These are phyloP conservation scores for Mycena pura DNA, from an alignment of 768 basidiomycete species.

Conservation along the genomic window DNA sequence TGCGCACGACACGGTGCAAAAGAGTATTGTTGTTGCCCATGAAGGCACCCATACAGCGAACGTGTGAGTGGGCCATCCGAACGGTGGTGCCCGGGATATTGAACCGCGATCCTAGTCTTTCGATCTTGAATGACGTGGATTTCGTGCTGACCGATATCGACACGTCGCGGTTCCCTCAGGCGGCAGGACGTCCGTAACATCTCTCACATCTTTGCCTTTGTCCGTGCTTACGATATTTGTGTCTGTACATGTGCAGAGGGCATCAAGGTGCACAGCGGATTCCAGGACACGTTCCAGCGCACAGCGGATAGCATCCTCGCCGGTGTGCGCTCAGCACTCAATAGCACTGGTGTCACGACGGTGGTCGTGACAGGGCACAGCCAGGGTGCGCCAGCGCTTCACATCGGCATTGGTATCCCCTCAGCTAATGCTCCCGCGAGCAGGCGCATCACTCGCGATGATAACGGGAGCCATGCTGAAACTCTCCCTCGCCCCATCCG, in stretches of 20 bases:
- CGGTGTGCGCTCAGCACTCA: conserved; percentile 35
- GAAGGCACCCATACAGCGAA: conserved; percentile 46
- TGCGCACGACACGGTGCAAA: conserved; percentile 40
- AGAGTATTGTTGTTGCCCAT: conserved; percentile 50
- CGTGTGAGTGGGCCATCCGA: conserved; percentile 36
- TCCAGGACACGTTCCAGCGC: conserved; percentile 44
- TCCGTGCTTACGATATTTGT: too few species aligned
- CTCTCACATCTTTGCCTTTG: not conserved
- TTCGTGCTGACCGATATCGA: conserved; percentile 37
- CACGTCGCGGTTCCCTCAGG: conserved; percentile 35
- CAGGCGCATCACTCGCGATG: conserved; percentile 52
- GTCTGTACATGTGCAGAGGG: conserved; percentile 27
- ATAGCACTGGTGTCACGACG: conserved; percentile 37
- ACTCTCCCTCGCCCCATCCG: conserved; percentile 39
- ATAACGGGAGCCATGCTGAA: conserved; percentile 52
- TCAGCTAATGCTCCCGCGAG: too few species aligned
- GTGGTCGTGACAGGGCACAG: conserved; percentile 50
- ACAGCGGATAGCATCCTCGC: conserved; percentile 42
- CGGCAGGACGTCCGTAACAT: conserved; percentile 32
- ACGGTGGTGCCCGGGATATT: too few species aligned
- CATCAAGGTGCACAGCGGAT: conserved; percentile 47
- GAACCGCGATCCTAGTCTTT: too few species aligned
- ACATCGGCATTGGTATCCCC: not conserved
- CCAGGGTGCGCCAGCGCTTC: conserved; percentile 35
- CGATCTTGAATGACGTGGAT: conserved; percentile 44